phyloP scores from a whole-genome alignment of 2,329 filamentous ascomycete species.

The Metarhizium album region DNA sequence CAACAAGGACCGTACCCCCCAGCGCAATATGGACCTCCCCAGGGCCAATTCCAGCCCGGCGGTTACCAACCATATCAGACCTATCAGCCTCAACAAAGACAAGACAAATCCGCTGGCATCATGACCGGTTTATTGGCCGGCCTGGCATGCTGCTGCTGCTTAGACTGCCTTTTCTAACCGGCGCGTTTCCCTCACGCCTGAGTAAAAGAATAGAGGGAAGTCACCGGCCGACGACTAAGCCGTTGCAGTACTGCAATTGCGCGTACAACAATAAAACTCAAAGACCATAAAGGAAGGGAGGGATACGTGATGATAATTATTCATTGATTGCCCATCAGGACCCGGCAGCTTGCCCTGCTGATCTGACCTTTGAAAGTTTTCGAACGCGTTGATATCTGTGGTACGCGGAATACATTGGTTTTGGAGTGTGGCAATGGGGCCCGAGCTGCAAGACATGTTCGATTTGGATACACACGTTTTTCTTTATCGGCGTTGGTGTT shows the following conservation, averaged over 20 bases:
- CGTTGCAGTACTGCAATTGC: background rate
- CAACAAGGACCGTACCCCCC: constrained; percentile 22
- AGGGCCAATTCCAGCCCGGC: constrained; percentile 22
- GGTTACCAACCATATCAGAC: constrained; percentile 25
- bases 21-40: constrained; percentile 21
- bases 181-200: background rate
- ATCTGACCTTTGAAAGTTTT: background rate
- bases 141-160: constrained; percentile 47
- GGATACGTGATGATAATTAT: background rate
- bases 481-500: background rate
- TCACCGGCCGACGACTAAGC: background rate
- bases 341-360: background rate
- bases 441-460: background rate
- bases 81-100: constrained; percentile 24
- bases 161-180: constrained; percentile 43
- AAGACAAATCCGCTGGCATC: constrained; percentile 23
- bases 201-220: background rate
- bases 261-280: background rate
- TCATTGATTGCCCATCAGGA: background rate
- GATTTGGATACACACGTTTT: background rate
- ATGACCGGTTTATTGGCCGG: constrained; percentile 37
- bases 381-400: background rate
- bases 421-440: background rate
- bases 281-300: background rate
- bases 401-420: background rate